Percentiles rank a stretch among this genome's conserved stretches.
These are phyloP conservation scores for Haplosporangium gracile DNA, from an alignment of 192 early-diverging fungal species.

Conservation along the genomic window DNA sequence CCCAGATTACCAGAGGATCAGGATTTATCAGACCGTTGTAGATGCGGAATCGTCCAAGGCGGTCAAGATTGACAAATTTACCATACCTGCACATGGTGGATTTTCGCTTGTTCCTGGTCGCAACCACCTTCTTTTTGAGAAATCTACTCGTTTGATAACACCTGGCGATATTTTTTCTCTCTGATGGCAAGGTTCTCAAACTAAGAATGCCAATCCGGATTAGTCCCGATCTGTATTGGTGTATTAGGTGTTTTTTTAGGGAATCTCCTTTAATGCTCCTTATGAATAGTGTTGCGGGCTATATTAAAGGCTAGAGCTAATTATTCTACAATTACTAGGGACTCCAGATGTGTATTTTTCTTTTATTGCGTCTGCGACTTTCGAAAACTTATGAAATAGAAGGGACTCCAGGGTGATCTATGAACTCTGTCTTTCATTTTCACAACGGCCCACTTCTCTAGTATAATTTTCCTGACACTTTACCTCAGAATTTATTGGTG, in stretches of 20 bases:
- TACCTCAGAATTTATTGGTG: no score
- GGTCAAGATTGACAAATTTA: neutral
- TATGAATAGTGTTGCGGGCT: no score
- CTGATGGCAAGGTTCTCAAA: neutral
- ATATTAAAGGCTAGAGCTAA: no score
- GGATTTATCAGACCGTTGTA: neutral
- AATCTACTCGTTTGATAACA: neutral
- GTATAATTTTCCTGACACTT: no score
- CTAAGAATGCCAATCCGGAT: neutral
- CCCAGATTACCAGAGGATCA: neutral
- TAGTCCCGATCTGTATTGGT: neutral
- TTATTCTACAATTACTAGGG: no score
- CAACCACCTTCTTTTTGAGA: neutral
- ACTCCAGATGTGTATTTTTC: no score
- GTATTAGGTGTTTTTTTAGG: neutral
- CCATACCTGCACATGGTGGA: neutral
- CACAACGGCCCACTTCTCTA: no score
- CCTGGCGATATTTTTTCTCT: neutral
- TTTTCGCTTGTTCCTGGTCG: neutral
- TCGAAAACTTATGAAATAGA: no score
- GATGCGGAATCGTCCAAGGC: neutral
- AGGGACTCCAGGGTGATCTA: no score
- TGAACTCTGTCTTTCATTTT: no score
- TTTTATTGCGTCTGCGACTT: no score
- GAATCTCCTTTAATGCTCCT: no score